Evolutionary conservation across 2,329 filamentous ascomycete genomes (phyloP), one percentile per base, ranked within the genome.

Genomic region (Alternaria panax): DNA sequence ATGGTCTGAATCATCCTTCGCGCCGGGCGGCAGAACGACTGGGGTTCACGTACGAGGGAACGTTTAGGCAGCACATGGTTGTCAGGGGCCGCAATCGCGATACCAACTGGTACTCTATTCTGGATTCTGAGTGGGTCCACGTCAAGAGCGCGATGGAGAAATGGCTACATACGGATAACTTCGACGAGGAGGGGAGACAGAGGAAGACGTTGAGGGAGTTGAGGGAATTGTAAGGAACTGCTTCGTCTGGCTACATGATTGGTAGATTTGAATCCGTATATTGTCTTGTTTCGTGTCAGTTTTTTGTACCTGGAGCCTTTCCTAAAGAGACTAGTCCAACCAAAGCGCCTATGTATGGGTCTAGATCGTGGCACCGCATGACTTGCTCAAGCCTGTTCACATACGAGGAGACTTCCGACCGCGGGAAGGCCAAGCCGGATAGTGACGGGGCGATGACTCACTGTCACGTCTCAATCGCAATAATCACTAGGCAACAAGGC

Each of bases 11-110:
- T 68, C 77, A 66, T 34, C 78, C 82, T 0, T 88, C 85, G 43
- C 76, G 80, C 14, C 76, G 81, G 4, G 87, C 88, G 0, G 88
- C 88, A 0, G 57, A 76, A 64, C 77, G 88, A 2, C 71, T 88
- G 8, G 88, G 88, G 0, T 90, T 89, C 64, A 72, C 72, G 0
- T 86, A 77, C 65, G 88, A 90, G 71, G 88, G 88, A 0, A 67
- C 82, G 0, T 89, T 89, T 62, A 80, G 87, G 53, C 85, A 87
- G 62, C 87, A 90, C 69, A 82, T 88, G 82, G 79, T 90, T 28
- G 67, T 84, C 7, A 87, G 85, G 64, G 87, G 86, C 0, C 76
- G 81, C 22, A 82, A 78, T 52, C 77, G 88, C 42, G 87, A 90
- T 68, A 87, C 87, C 0, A 81, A 83, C 4, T 90, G 86, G 86